Conservation (phyloP, 2,329 filamentous ascomycete species). For the Aspergillus sp. region DNA sequence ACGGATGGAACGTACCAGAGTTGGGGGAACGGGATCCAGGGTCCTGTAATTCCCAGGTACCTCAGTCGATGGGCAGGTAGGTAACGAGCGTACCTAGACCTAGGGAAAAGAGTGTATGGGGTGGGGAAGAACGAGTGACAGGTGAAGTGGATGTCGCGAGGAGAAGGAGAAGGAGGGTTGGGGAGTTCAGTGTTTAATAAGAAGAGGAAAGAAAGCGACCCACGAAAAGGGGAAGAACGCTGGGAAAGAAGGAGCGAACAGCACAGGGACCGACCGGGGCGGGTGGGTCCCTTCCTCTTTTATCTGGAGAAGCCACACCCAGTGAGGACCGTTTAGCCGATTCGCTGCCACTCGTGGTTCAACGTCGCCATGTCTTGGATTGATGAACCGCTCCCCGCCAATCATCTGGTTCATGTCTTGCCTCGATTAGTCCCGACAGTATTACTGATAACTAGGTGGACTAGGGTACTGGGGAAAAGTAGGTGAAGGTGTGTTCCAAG, state of each 20-base stretch:
- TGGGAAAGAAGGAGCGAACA: neutral
- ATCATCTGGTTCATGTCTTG: neutral
- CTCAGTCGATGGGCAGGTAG: neutral
- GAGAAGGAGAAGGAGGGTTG: slow-evolving; percentile 3
- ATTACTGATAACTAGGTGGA: no score
- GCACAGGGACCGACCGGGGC: no score
- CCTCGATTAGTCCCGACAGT: no score
- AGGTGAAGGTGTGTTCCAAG: no score
- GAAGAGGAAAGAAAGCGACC: slow-evolving; percentile 5
- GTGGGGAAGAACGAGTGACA: neutral
- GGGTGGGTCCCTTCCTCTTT: no score
- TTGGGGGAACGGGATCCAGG: neutral
- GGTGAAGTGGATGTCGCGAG: slow-evolving; percentile 5
- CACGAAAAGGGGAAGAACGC: slow-evolving; percentile 8
- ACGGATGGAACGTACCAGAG: slow-evolving; percentile 4
- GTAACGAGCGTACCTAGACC: neutral
- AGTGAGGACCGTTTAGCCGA: neutral
- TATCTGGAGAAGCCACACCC: neutral
- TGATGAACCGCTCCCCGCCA: slow-evolving; percentile 8
- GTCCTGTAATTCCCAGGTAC: neutral
- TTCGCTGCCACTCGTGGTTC: no score
- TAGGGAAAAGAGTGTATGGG: neutral
- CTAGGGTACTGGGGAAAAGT: no score
- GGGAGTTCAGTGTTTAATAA: slow-evolving; percentile 1
- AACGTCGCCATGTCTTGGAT: slow-evolving; percentile 1